These are phyloP conservation scores for Strobilomyces dryophilus DNA, from an alignment of 768 basidiomycete species.

Conservation along the genomic window DNA sequence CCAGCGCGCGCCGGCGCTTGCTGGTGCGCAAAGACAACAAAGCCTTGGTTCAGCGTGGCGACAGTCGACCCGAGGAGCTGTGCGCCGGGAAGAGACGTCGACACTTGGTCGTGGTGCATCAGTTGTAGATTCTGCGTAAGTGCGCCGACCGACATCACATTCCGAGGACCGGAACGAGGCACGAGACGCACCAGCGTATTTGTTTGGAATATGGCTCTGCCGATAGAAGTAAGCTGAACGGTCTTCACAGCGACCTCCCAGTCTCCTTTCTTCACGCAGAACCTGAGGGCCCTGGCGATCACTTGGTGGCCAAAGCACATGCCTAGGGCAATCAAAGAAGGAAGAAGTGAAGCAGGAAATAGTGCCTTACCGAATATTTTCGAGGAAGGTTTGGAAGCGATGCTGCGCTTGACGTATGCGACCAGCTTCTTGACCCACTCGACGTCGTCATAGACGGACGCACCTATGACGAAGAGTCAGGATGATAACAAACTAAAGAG, in stretches of 20 bases:
- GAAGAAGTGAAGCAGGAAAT: background rate
- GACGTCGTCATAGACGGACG: background rate
- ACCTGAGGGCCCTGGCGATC: slow-evolving; percentile 67
- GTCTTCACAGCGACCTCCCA: background rate
- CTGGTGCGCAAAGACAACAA: background rate
- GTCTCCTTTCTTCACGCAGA: slow-evolving; percentile 37
- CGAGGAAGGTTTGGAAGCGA: slow-evolving; percentile 47
- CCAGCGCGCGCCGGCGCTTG: background rate
- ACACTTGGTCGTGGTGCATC: background rate
- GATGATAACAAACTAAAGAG: too few species aligned
- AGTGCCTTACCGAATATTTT: slow-evolving; percentile 61
- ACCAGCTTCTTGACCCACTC: slow-evolving; percentile 42
- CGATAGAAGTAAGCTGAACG: background rate
- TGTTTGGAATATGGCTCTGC: background rate
- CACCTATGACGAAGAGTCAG: background rate
- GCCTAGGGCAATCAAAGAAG: slow-evolving; percentile 36
- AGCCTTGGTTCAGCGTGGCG: background rate
- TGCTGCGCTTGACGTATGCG: slow-evolving; percentile 49
- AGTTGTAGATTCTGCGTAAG: background rate
- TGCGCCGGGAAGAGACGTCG: background rate
- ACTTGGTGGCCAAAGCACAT: slow-evolving; percentile 94
- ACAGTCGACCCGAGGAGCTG: background rate
- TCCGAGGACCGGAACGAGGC: background rate
- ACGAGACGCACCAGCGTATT: background rate
- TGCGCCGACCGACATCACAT: background rate